Evolutionary conservation across 2,329 filamentous ascomycete genomes (phyloP).

Genomic region (Alternaria atra): DNA sequence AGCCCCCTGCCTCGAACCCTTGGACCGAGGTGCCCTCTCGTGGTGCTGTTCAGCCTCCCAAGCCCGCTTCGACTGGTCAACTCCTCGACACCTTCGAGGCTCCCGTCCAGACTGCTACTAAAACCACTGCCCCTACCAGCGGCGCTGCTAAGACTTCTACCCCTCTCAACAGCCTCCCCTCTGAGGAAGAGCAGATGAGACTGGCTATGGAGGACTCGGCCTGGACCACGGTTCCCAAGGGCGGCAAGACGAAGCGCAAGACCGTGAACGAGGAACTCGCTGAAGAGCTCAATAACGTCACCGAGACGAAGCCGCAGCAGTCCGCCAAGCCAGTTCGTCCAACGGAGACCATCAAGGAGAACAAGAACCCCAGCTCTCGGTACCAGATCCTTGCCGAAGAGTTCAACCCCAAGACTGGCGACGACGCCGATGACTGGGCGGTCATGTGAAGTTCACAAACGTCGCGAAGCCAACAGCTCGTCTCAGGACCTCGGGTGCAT

Average conservation of each 20-base stretch:
- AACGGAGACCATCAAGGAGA: slow-evolving; percentile 38
- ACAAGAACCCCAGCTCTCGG: slow-evolving; percentile 39
- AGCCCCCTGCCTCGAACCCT: slow-evolving; percentile 60
- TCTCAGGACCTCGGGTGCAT: not conserved
- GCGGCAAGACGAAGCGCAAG: slow-evolving; percentile 64
- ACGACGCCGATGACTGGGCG: slow-evolving; percentile 54
- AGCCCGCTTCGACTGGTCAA: slow-evolving; percentile 35
- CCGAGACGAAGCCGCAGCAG: slow-evolving; percentile 23
- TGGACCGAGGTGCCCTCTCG: slow-evolving; percentile 58
- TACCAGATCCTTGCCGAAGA: slow-evolving; percentile 43
- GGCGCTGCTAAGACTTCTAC: slow-evolving; percentile 53
- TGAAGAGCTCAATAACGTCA: slow-evolving; percentile 51
- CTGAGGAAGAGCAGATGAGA: slow-evolving; percentile 69
- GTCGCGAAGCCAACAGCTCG: slow-evolving; percentile 1
- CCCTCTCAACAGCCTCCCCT: slow-evolving; percentile 60
- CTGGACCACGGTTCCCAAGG: slow-evolving; percentile 68
- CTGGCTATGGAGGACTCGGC: slow-evolving; percentile 59
- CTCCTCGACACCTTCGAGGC: slow-evolving; percentile 63
- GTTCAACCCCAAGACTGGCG: slow-evolving; percentile 39
- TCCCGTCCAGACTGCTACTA: slow-evolving; percentile 53
- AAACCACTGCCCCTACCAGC: slow-evolving; percentile 46
- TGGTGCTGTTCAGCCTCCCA: slow-evolving; percentile 32
- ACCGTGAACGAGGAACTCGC: slow-evolving; percentile 53
- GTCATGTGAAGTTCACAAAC: slow-evolving; percentile 40
- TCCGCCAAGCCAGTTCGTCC: slow-evolving; percentile 37